A percentile compares a stretch with the other conserved stretches of the same genome.
These are phyloP conservation scores for Fomitopsis palustris DNA, from an alignment of 1,284 basidiomycete genomes.

Conservation along the genomic window DNA sequence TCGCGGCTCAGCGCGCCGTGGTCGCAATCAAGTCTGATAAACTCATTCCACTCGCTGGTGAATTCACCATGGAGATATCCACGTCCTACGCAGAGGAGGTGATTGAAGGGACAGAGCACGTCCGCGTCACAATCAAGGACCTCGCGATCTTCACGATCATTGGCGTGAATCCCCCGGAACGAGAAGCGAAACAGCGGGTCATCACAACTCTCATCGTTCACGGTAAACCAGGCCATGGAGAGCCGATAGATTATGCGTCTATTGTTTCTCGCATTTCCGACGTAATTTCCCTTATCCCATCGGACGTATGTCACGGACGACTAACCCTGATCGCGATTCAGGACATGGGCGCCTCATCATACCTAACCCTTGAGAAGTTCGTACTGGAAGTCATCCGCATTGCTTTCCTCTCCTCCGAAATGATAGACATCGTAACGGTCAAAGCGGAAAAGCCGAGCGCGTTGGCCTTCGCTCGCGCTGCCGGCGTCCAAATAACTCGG, in stretches of 20 bases:
- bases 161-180: constrained; percentile 50
- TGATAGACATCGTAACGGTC: constrained; percentile 36
- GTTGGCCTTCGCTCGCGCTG: constrained; percentile 43
- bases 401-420: constrained; percentile 31
- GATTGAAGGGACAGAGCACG: constrained; percentile 7
- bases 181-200: constrained; percentile 46
- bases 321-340: constrained; percentile 15
- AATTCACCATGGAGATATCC: constrained; percentile 30
- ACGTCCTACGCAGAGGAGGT: not conserved
- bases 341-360: constrained; percentile 37
- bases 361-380: constrained; percentile 50
- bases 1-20: constrained; percentile 16
- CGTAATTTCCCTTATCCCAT: constrained; percentile 22
- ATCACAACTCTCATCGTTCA: constrained; percentile 37
- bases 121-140: constrained; percentile 33
- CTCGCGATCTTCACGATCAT: constrained; percentile 42
- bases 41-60: constrained; percentile 36
- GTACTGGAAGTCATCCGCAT: constrained; percentile 36
- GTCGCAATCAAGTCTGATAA: constrained; percentile 8
- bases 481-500: constrained; percentile 45
- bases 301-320: not conserved
- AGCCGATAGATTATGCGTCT: constrained; percentile 30
- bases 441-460: constrained; percentile 51
- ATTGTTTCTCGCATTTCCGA: constrained; percentile 30
- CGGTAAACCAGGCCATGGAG: constrained; percentile 19